Evolutionary conservation across 2,329 filamentous ascomycete species (phyloP), one percentile per base, ranked within the genome.

Genomic region (Arachnopeziza araneosa): DNA sequence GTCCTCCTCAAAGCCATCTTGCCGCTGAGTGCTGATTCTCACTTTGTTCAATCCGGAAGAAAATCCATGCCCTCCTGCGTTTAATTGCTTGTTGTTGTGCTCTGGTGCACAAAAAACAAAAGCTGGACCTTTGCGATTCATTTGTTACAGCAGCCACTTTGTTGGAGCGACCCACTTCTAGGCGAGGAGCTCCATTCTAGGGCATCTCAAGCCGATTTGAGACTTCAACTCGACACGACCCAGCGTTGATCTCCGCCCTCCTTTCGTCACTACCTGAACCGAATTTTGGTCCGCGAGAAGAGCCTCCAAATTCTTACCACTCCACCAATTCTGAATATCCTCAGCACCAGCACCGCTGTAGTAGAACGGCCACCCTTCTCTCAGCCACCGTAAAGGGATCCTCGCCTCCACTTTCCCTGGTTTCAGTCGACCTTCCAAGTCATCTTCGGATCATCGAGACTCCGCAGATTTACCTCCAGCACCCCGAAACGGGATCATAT

Each of bases 381-480:
- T 44, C 50, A 5, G 22, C 54, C 44, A 57, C 50, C 26, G 23
- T 53, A 22, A 32, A 23, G 24, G 23, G 52, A 56, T 50, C 52
- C 50, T 54, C 44, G 49, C 50, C 30, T 32, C 9, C 49, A 24
- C 53, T 24, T 54, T 50, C 50, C 50, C 51, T 56, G 54, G 63
- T 63, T 64, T 66, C 62, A 62, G 55, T 64, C 36, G 17, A 44
- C 36, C 12, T 44, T 57, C 23, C 24, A 48, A 26, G 48, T 60
- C 64, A 59, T 63, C 50, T 61, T 62, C 62, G 64, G 62, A 60
- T 60, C 58, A 14, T 58, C 58, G 19, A 54, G 44, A 30, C 60
- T 60, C 62, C 63, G 57, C 63, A 57, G 52, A 48, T 54, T 60
- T 49, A 36, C 12, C 21, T 12, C 44, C 55, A 49, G 30, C 30